Evolutionary conservation across 768 basidiomycete species (phyloP), one percentile per base, ranked within the genome.

Genomic region (Hortiboletus flavorubellus): DNA sequence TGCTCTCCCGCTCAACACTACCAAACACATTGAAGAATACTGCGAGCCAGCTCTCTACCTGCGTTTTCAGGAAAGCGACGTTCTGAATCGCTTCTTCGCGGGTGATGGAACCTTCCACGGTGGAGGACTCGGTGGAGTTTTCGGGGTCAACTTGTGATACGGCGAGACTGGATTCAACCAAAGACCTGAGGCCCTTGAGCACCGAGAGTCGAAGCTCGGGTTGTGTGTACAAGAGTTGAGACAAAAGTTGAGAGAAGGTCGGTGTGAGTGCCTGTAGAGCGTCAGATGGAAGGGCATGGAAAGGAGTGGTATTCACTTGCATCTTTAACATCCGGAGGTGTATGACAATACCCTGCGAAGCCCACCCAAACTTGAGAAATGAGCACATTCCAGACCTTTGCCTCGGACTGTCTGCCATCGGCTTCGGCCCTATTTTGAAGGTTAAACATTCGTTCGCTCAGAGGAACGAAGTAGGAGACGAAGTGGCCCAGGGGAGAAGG

Each of bases 21-120:
- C 89, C 82, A 72, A 96, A 98, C n/a, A 99, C 87, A 68, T 99
- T 99, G 78, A 98, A 94, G 43, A 97, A 77, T 5, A 98, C 93
- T 1, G 93, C 87, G 34, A 98, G 82, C 89, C 97, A 95, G 65
- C 93, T 97, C 68, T 93, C 90, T 0, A 81, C 87, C 66, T 98
- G 89, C 0, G 78, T 78, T 40, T 80, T 82, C 51, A 98, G 76
- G 71, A 89, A 89, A 1, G 69, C 75, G 29, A 98, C 59, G 61
- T 94, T 94, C 43, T 75, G 75, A 33, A 72, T 63, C 3, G 90
- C 93, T 64, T 84, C 80, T 39, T 78, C 77, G 15, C 76, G 74
- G 10, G 87, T 78, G 41, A 91, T 73, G 44, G 49, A 21, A 18
- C 69, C 66, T 15, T 55, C 60, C 40, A 66, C 66, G 14, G 7